Percentiles rank a stretch among this genome's conserved stretches.
These are phyloP conservation scores for Kluyveromyces lactis DNA, from an alignment of 805 yeast species.

Conservation along the genomic window DNA sequence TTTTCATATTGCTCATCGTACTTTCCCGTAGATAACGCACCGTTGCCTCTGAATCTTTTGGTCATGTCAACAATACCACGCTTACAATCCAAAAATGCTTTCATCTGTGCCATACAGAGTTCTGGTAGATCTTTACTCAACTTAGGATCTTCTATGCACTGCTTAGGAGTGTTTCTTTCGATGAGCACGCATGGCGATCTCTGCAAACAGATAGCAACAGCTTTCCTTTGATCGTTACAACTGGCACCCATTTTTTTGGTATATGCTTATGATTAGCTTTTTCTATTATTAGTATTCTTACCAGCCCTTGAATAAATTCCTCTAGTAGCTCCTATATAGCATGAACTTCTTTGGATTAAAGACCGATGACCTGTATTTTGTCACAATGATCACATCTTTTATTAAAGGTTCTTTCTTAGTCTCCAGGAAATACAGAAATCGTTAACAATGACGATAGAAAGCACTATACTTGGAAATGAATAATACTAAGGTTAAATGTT, in stretches of 20 bases:
- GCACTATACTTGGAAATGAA: background rate
- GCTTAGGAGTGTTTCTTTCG: conserved; percentile 81
- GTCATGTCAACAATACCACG: conserved; percentile 87
- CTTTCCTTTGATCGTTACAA: conserved; percentile 89
- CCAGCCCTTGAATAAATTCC: too few relatives aligned
- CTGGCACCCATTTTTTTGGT: conserved; percentile 50
- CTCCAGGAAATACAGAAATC: background rate
- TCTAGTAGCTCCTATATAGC: too few relatives aligned
- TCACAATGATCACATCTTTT: too few relatives aligned
- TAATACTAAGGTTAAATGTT: background rate
- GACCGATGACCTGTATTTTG: too few relatives aligned
- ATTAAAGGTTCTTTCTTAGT: too few relatives aligned
- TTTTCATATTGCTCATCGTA: conserved; percentile 83
- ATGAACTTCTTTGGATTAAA: too few relatives aligned
- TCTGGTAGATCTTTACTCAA: conserved; percentile 74
- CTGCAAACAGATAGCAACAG: conserved; percentile 93
- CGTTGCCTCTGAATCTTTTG: conserved; percentile 88
- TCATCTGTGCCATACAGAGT: conserved; percentile 74
- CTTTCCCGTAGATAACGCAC: conserved; percentile 85
- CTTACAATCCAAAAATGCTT: conserved; percentile 83
- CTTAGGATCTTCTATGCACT: conserved; percentile 77
- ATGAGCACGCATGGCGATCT: conserved; percentile 93
- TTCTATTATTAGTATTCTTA: too few relatives aligned
- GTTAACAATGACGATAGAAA: background rate
- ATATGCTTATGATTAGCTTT: too few relatives aligned